Evolutionary conservation across 2,329 filamentous ascomycete species (phyloP), one percentile per base, ranked within the genome.

Genomic region (Magnaporthiopsis incrustans): DNA sequence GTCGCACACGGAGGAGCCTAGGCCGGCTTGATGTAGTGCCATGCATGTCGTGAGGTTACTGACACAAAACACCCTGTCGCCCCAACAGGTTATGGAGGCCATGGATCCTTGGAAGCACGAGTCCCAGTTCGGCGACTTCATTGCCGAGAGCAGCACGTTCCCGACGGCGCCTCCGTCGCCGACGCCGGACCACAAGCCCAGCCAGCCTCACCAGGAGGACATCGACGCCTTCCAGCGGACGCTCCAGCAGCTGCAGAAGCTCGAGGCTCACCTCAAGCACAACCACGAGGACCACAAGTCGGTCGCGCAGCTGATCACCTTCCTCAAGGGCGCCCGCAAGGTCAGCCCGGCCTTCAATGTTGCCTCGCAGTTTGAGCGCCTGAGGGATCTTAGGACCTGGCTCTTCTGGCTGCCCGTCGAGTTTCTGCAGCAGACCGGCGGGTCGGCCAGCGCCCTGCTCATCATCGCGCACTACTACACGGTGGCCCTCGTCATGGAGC

Each of bases 81-180:
- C 33, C 14, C 61, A 57, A 65, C 73, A 93, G 89, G 87, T 98
- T 63, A 89, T 97, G 69, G 88, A 92, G 71, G 89, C 91, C 58
- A 98, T 98, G 92, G 90, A 93, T 68, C 83, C 86, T 18, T 96
- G 91, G 92, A 92, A 92, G 75, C 88, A 96, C 70, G 89, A 96
- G 73, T 97, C 93, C 44, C 85, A 92, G 68, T 94, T 95, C 71
- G 85, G 86, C 67, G 89, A 92, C 69, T 91, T 92, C 77, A 91
- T 96, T 69, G 85, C 85, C 68, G 89, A 93, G 74, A 90, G 89
- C 77, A 89, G 86, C 80, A 89, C 87, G 27, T 89, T 90, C 70
- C 85, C 87, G 65, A 87, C 85, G 63, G 86, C 86, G 53, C 87
- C 86, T 10, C 81, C 80, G 66, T 90, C 85, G 67, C 85, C 85